Conservation (phyloP, 106 monocot species). For the Platanthera guangdongensis region DNA sequence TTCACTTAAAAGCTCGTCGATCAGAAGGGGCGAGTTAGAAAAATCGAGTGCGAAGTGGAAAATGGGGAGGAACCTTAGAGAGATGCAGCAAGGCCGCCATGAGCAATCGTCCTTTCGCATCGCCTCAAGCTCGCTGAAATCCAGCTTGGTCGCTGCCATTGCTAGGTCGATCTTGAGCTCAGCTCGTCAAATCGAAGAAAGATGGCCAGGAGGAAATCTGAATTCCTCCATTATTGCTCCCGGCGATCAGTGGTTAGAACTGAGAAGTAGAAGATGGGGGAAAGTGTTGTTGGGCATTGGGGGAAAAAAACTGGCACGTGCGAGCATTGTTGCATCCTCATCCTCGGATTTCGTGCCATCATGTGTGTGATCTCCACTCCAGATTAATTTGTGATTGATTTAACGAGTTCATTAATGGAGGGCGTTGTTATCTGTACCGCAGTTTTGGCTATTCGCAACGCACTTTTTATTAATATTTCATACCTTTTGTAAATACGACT, state of each 20-base stretch:
- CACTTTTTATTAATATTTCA: too few species aligned
- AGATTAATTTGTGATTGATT: too few species aligned
- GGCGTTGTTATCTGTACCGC: too few species aligned
- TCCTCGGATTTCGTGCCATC: too few species aligned
- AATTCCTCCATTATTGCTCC: not conserved
- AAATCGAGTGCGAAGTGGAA: not conserved
- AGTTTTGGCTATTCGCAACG: too few species aligned
- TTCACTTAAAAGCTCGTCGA: slow-evolving; percentile 2
- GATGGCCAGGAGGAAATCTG: not conserved
- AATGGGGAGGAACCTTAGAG: slow-evolving; percentile 20
- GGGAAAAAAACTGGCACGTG: too few species aligned
- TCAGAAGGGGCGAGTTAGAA: not conserved
- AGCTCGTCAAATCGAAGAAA: slow-evolving; percentile 2
- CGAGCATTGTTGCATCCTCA: too few species aligned
- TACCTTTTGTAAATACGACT: too few species aligned
- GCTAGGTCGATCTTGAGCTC: not conserved
- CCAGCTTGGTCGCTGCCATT: slow-evolving; percentile 18
- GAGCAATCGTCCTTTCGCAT: slow-evolving; percentile 37
- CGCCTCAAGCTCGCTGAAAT: slow-evolving; percentile 35
- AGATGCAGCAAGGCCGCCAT: slow-evolving; percentile 46
- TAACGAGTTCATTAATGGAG: too few species aligned
- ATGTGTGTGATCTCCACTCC: too few species aligned
- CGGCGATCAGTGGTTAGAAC: not conserved
- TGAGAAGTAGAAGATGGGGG: not conserved
- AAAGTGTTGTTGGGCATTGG: not conserved